phyloP scores from a whole-genome alignment of 441 rosid species.

The Syzygium malaccense region DNA sequence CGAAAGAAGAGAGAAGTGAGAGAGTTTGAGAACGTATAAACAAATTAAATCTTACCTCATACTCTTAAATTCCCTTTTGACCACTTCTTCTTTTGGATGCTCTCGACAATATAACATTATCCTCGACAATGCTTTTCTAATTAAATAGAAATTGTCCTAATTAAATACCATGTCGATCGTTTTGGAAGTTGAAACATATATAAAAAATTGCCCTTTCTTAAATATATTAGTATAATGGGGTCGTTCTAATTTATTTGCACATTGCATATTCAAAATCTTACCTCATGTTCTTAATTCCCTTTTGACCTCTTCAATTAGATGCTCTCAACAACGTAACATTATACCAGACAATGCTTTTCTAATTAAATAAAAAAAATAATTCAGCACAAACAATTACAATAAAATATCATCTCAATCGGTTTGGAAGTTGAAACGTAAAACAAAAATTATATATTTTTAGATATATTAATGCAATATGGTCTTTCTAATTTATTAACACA shows the following conservation, averaged over 20 bases:
- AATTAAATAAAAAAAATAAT: too few relatives aligned
- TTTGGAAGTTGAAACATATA: background rate
- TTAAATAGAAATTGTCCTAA: background rate
- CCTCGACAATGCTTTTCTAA: background rate
- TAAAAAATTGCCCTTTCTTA: background rate
- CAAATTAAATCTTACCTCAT: background rate
- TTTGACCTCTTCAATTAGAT: too few relatives aligned
- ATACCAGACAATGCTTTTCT: too few relatives aligned
- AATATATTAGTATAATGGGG: background rate
- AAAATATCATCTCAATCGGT: too few relatives aligned
- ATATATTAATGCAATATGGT: background rate
- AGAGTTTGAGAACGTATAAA: background rate
- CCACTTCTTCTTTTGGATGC: background rate
- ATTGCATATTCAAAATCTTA: background rate
- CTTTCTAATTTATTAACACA: background rate
- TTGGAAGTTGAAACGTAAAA: too few relatives aligned
- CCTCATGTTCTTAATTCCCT: too few relatives aligned
- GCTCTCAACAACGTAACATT: too few relatives aligned
- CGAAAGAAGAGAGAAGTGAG: background rate
- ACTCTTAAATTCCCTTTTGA: background rate
- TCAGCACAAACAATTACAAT: too few relatives aligned
- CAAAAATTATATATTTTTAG: too few relatives aligned
- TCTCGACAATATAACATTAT: background rate
- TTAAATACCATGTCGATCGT: background rate
- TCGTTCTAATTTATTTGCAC: background rate